These are phyloP conservation scores for Saturnispora silvae DNA, from an alignment of 805 yeast genomes.

Conservation along the genomic window DNA sequence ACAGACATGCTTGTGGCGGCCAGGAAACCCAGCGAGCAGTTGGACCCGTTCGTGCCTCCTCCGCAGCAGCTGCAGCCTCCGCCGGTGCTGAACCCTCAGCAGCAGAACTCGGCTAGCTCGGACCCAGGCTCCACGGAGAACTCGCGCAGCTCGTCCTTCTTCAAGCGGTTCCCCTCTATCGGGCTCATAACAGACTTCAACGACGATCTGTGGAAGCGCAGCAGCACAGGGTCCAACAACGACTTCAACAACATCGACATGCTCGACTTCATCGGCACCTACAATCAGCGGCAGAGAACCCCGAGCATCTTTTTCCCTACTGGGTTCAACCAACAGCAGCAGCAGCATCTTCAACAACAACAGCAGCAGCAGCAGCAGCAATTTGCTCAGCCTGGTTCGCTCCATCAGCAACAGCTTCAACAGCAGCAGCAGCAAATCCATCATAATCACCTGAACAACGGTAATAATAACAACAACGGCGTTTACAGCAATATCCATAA, in stretches of 20 bases:
- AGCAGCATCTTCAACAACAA: constrained; percentile 3
- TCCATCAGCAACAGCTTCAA: too few relatives aligned
- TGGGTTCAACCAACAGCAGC: constrained; percentile 1
- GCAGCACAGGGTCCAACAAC: neutral
- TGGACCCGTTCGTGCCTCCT: constrained; percentile 44
- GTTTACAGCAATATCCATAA: too few relatives aligned
- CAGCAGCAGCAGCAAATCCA: too few relatives aligned
- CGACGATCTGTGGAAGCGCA: constrained; percentile 8
- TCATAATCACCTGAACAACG: too few relatives aligned
- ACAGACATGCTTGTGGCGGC: constrained; percentile 17
- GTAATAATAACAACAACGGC: too few relatives aligned
- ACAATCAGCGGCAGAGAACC: constrained; percentile 5
- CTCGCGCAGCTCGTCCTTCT: constrained; percentile 23
- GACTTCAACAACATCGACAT: neutral
- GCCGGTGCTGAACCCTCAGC: constrained; percentile 27
- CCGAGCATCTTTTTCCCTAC: constrained; percentile 8
- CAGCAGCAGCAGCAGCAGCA: neutral
- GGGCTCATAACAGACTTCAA: constrained; percentile 20
- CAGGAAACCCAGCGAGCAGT: constrained; percentile 39
- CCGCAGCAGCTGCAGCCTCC: too few relatives aligned
- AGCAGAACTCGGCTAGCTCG: constrained; percentile 9
- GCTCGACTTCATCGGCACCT: neutral
- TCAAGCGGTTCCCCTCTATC: constrained; percentile 24
- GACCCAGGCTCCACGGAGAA: constrained; percentile 10
- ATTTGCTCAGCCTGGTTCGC: neutral